Evolutionary conservation across 768 basidiomycete genomes (phyloP), one percentile per base, ranked within the genome.

Genomic region (Boletus reticulatus): DNA sequence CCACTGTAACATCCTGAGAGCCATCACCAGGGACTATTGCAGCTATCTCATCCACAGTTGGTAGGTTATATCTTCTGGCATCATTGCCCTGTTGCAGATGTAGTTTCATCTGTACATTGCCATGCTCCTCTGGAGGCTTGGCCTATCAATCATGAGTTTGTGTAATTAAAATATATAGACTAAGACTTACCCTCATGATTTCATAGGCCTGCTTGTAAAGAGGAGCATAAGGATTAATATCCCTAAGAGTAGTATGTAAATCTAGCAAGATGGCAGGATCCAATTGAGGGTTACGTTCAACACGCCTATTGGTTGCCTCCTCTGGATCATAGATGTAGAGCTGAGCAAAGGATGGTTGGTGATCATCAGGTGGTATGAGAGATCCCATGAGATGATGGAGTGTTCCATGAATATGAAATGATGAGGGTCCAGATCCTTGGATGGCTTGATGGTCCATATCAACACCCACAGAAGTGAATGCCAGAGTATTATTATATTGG

Each of bases 11-110:
- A 24, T 32, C 32, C 13, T 68, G 24, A 17, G 56, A 36, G 7
- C 61, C 68, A 67, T 68, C 59, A 8, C 67, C 72, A 50, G 76
- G 74, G 24, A 81, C 37, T 38, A 42, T 56, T 48, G n/a, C 53
- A 39, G 76, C 76, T 52, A 82, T 67, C 46, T 80, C 77, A 53
- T 73, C 62, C 1, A 72, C 67, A 45, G 73, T 75, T 2, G 80
- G 80, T 0, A 76, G 55, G 58, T 82, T 81, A 49, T 82, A 79
- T 13, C 69, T 50, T 6, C 75, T 61, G 0, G 45, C 61, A 65
- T 80, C 77, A 50, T 46, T 41, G 0, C 43, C 52, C 0, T 56
- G 50, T 1, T 62, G 46, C 0, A 63, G 5, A 32, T 51, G 34
- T 14, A 73, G 27, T 0, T 27, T 2, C 20, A 63, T 50, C 9